Evolutionary conservation across 1,284 basidiomycete species (phyloP).

Genomic region (Bondarzewia mesenterica): DNA sequence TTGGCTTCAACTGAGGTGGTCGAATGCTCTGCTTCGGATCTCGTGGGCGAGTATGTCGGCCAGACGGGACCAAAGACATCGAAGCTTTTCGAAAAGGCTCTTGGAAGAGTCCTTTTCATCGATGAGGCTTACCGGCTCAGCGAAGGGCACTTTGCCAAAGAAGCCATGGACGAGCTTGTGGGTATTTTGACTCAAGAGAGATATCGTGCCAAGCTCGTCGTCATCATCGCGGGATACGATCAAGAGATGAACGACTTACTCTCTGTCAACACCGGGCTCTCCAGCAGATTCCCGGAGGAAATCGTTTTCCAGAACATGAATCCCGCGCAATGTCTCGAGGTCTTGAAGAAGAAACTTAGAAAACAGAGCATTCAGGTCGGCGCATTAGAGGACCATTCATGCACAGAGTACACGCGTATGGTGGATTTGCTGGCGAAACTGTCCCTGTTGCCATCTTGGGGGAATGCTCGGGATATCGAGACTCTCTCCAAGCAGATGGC

Average conservation of each 20-base stretch:
- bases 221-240: slow-evolving; percentile 63
- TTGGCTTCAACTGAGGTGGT: slow-evolving; percentile 42
- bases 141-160: slow-evolving; percentile 54
- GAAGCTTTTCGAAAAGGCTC: slow-evolving; percentile 47
- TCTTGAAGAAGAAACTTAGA: slow-evolving; percentile 38
- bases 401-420: slow-evolving; percentile 26
- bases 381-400: slow-evolving; percentile 29
- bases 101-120: slow-evolving; percentile 57
- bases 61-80: slow-evolving; percentile 61
- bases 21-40: slow-evolving; percentile 59
- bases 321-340: slow-evolving; percentile 38
- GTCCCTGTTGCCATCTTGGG: slow-evolving; percentile 29
- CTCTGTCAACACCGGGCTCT: slow-evolving; percentile 48
- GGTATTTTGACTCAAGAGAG: slow-evolving; percentile 47
- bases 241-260: slow-evolving; percentile 55
- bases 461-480: slow-evolving; percentile 44
- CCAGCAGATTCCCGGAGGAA: slow-evolving; percentile 60
- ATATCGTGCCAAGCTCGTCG: slow-evolving; percentile 49
- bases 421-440: slow-evolving; percentile 30
- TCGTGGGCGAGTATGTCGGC: slow-evolving; percentile 59
- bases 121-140: slow-evolving; percentile 57
- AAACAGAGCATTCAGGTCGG: slow-evolving; percentile 31
- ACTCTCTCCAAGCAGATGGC: slow-evolving; percentile 43
- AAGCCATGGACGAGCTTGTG: slow-evolving; percentile 62
- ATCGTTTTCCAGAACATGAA: slow-evolving; percentile 46